These are phyloP conservation scores for Fusarium sacchari DNA, from an alignment of 2,329 filamentous ascomycete genomes.

Conservation along the genomic window DNA sequence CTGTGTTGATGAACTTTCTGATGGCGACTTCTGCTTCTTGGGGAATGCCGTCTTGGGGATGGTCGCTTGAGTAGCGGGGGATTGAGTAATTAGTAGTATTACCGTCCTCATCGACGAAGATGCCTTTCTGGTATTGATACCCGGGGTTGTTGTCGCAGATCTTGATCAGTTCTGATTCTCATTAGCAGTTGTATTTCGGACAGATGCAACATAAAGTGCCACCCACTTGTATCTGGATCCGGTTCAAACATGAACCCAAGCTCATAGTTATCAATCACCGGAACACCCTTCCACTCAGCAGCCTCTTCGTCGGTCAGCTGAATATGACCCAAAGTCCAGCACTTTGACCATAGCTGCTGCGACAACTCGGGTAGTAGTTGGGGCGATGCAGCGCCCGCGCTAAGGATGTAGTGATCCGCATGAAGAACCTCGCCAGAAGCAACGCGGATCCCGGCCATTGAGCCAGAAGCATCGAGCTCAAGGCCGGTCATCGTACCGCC, in stretches of 20 bases:
- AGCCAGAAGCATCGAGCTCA: neutral
- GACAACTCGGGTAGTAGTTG: neutral
- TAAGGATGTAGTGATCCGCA: slow-evolving; percentile 6
- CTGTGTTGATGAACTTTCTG: neutral
- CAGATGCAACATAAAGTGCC: rapidly evolving
- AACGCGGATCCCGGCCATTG: neutral
- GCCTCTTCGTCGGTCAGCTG: neutral
- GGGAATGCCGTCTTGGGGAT: neutral
- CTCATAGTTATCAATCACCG: neutral
- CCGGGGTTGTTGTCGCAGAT: slow-evolving; percentile 9
- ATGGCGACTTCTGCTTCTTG: neutral
- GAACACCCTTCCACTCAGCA: neutral
- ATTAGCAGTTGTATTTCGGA: too few relatives aligned
- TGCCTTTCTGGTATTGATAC: neutral
- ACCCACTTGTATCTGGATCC: slow-evolving; percentile 1
- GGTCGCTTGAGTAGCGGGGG: neutral
- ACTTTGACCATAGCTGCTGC: neutral
- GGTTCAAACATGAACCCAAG: slow-evolving; percentile 19
- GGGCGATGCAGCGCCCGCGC: neutral
- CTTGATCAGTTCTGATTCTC: neutral
- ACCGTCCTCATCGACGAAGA: neutral
- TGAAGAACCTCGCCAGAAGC: neutral
- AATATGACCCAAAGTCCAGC: neutral
- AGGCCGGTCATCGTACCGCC: neutral
- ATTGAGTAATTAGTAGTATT: neutral